Evolutionary conservation across 2,329 filamentous ascomycete species (phyloP).

Genomic region (Penicillium griseofulvum): DNA sequence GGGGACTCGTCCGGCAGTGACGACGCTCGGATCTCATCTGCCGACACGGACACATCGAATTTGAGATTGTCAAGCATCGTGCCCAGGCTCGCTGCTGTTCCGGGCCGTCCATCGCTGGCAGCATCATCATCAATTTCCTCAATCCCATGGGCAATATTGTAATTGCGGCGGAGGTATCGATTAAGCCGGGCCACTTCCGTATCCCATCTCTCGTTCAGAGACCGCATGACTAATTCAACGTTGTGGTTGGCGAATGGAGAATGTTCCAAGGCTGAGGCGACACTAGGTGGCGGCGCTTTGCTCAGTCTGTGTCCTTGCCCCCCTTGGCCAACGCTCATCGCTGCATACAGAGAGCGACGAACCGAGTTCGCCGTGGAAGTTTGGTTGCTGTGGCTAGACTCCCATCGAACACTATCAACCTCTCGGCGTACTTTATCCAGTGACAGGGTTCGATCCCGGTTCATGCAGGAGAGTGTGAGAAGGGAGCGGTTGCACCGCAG

Average conservation of each 20-base stretch:
- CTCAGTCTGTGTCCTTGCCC: conserved; percentile 31
- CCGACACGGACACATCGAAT: conserved; percentile 33
- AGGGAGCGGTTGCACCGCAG: conserved; percentile 64
- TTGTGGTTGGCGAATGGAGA: conserved; percentile 37
- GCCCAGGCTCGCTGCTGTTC: conserved; percentile 38
- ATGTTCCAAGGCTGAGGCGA: conserved; percentile 20
- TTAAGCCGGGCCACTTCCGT: conserved; percentile 42
- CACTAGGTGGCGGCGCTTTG: conserved; percentile 28
- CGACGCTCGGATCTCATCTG: conserved; percentile 24
- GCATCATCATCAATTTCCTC: conserved; percentile 30
- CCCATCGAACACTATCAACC: conserved; percentile 52
- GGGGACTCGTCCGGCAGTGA: conserved; percentile 19
- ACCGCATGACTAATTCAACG: conserved; percentile 41
- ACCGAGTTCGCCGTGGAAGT: conserved; percentile 39
- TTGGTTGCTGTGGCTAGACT: conserved; percentile 28
- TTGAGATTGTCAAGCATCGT: conserved; percentile 41
- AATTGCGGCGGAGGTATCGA: conserved; percentile 48
- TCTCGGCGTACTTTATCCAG: conserved; percentile 59
- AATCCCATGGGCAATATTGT: conserved; percentile 41
- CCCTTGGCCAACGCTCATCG: conserved; percentile 35
- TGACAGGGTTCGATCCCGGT: conserved; percentile 59
- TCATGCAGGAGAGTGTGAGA: conserved; percentile 62
- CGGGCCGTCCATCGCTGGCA: conserved; percentile 38
- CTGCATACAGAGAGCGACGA: conserved; percentile 44
- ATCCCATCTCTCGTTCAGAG: conserved; percentile 48